Conservation (phyloP, 768 basidiomycete genomes). For the Psilocybe sp. region DNA sequence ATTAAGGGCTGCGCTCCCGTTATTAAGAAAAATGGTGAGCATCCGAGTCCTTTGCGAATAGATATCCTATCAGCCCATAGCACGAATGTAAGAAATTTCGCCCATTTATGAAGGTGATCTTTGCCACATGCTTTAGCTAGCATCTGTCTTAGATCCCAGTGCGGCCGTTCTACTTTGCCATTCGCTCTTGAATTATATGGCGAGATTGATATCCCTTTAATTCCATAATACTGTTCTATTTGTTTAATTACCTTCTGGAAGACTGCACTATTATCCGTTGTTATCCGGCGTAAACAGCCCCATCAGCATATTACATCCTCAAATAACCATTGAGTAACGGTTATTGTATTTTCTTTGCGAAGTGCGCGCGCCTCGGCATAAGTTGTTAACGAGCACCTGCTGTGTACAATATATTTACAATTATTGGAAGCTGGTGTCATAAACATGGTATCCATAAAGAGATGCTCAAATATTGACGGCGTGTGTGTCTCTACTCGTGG, state of each 20-base stretch:
- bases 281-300: conserved; percentile 34
- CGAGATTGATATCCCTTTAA: conserved; percentile 16
- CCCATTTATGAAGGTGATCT: conserved; percentile 24
- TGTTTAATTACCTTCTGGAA: conserved; percentile 16
- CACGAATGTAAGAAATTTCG: conserved; percentile 18
- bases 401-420: conserved; percentile 22
- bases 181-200: conserved; percentile 21
- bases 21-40: conserved; percentile 27
- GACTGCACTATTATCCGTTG: conserved; percentile 36
- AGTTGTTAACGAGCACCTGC: conserved; percentile 11
- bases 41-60: conserved; percentile 18
- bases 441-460: conserved; percentile 5
- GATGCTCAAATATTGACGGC: conserved; percentile 3
- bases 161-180: conserved; percentile 17
- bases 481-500: conserved; percentile 15
- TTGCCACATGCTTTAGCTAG: conserved; percentile 18
- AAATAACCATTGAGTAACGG: conserved; percentile 21
- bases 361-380: conserved; percentile 22
- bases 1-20: conserved; percentile 28
- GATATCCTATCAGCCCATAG: conserved; percentile 33
- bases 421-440: conserved; percentile 12
- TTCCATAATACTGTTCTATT: conserved; percentile 20
- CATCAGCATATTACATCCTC: conserved; percentile 33
- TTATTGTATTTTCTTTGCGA: conserved; percentile 14
- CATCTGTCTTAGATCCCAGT: conserved; percentile 19